These are phyloP conservation scores for Gymnopilus junonius DNA, from an alignment of 768 basidiomycete genomes.

Conservation along the genomic window DNA sequence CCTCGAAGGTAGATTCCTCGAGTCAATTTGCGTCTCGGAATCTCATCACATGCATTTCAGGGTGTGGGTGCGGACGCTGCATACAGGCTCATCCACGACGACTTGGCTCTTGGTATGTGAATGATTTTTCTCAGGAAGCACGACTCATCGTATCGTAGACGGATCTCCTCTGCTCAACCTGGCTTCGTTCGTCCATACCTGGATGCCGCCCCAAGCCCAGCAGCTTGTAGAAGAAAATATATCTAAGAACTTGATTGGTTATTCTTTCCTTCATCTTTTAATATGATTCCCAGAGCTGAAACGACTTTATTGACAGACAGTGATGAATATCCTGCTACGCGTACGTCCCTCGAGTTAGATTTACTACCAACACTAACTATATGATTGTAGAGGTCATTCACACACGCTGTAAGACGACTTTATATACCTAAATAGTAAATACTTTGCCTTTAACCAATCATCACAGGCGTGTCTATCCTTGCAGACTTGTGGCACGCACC, in stretches of 20 bases:
- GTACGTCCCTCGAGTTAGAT: conserved; percentile 32
- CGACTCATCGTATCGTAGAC: conserved; percentile 35
- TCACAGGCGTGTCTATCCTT: conserved; percentile 48
- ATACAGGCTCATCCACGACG: conserved; percentile 62
- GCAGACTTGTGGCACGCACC: conserved; percentile 76
- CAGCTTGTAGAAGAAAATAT: conserved; percentile 66
- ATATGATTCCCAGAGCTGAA: background rate
- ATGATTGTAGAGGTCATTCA: conserved; percentile 49
- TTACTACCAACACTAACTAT: background rate
- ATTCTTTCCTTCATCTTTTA: background rate
- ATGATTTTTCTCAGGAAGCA: background rate
- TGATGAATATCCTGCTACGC: conserved; percentile 74
- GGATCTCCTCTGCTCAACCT: conserved; percentile 66
- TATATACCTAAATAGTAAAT: background rate
- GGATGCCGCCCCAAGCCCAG: conserved; percentile 59
- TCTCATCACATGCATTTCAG: conserved; percentile 27
- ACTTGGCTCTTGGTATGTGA: conserved; percentile 59
- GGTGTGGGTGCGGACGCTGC: conserved; percentile 62
- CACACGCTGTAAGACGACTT: conserved; percentile 44
- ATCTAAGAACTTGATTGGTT: conserved; percentile 65
- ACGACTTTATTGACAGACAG: conserved; percentile 3
- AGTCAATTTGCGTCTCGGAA: background rate
- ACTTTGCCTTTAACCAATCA: background rate
- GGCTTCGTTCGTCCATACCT: conserved; percentile 66
- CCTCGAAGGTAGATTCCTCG: conserved; percentile 46